These are phyloP conservation scores for Gossypium turneri DNA, from an alignment of 345 rosid species.

Conservation along the genomic window DNA sequence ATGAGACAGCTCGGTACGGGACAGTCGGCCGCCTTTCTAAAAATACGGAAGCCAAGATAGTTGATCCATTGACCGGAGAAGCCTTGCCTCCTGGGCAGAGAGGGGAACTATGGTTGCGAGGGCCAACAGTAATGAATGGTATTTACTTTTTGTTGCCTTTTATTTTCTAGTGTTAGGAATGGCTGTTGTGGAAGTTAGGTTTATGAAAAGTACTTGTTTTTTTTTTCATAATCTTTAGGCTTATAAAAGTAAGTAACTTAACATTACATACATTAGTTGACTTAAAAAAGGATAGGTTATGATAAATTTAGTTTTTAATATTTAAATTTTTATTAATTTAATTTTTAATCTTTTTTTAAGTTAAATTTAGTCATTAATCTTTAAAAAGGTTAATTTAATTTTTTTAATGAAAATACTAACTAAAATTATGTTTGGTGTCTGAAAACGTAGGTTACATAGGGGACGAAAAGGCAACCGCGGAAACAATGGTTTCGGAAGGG, in stretches of 20 bases:
- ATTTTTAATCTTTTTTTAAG: too few species aligned
- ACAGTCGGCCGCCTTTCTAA: conserved; percentile 58
- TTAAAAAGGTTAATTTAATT: too few species aligned
- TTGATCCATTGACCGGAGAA: conserved; percentile 67
- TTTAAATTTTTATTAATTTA: too few species aligned
- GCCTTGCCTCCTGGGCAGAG: conserved; percentile 64
- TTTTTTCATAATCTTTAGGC: not conserved
- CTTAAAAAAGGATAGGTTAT: too few species aligned
- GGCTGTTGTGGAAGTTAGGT: not conserved
- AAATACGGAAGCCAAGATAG: conserved; percentile 69
- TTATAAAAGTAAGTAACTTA: not conserved
- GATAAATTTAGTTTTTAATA: too few species aligned
- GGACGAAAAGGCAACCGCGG: conserved; percentile 77
- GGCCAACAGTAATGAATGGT: conserved; percentile 84
- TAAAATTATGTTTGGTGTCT: too few species aligned
- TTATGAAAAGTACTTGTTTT: not conserved
- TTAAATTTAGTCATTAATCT: too few species aligned
- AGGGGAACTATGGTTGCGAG: conserved; percentile 87
- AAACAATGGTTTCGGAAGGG: conserved; percentile 67
- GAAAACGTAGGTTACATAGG: conserved; percentile 62
- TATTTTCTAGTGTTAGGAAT: not conserved
- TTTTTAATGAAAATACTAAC: too few species aligned
- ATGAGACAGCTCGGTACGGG: not conserved
- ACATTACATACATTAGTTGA: too few species aligned
- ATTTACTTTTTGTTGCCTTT: not conserved